Percentiles rank a stretch among this genome's conserved stretches.
These are phyloP conservation scores for Allium cepa DNA, from an alignment of 106 monocot genomes.

Conservation along the genomic window DNA sequence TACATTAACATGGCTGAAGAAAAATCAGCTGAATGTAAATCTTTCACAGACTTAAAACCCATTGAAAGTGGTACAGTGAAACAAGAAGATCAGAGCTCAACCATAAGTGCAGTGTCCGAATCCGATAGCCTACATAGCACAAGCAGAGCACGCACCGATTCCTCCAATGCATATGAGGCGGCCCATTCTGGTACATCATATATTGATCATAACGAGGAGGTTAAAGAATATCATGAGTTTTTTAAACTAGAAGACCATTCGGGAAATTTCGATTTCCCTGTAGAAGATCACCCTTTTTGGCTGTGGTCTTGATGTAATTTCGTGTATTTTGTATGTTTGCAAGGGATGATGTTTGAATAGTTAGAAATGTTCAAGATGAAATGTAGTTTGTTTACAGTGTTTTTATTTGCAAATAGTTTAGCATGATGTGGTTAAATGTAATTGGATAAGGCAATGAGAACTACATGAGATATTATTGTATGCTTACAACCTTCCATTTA, in stretches of 20 bases:
- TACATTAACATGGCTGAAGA: background rate
- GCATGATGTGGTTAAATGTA: too few species aligned
- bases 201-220: conserved; percentile 12
- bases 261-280: conserved; percentile 7
- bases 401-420: too few species aligned
- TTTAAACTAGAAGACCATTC: too few species aligned
- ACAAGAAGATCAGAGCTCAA: conserved; percentile 33
- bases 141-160: background rate
- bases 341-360: too few species aligned
- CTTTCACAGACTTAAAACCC: background rate
- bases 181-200: conserved; percentile 22
- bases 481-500: too few species aligned
- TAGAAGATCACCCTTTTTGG: conserved; percentile 24
- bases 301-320: conserved; percentile 14
- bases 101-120: conserved; percentile 17
- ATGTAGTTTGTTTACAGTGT: too few species aligned
- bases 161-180: conserved; percentile 21
- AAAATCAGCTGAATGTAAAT: background rate
- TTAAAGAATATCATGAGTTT: background rate
- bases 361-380: too few species aligned
- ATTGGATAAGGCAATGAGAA: too few species aligned
- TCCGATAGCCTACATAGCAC: conserved; percentile 14
- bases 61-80: conserved; percentile 5
- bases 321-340: too few species aligned
- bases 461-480: too few species aligned